Percentiles rank a stretch among this genome's conserved stretches.
phyloP scores from a whole-genome alignment of 2,329 filamentous ascomycete species.

The Cladorrhinum sp. region DNA sequence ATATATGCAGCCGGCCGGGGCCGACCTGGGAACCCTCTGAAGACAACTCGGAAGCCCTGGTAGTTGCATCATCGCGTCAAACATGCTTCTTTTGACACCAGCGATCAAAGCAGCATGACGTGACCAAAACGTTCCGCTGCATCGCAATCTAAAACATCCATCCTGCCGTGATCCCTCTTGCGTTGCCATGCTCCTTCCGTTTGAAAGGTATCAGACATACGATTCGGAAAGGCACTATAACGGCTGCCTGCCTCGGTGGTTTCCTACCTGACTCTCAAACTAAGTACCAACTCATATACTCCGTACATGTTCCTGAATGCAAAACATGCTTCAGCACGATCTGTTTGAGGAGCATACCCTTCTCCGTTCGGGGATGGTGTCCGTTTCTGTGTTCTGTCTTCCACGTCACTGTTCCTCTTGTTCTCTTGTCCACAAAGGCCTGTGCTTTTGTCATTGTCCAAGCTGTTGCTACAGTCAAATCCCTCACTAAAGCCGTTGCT shows the following conservation, averaged over 20 bases:
- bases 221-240: too few relatives aligned
- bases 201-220: too few relatives aligned
- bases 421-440: not conserved
- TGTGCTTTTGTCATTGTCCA: not conserved
- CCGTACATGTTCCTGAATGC: not conserved
- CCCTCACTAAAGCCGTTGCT: not conserved
- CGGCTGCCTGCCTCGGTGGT: not conserved
- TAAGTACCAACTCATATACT: not conserved
- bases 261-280: not conserved
- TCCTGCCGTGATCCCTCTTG: not conserved
- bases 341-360: not conserved
- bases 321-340: not conserved
- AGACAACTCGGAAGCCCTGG: too few relatives aligned
- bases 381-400: constrained; percentile 1
- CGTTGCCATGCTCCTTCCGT: not conserved
- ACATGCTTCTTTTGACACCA: not conserved
- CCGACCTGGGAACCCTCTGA: not conserved
- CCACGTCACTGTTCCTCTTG: not conserved
- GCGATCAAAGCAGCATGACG: not conserved
- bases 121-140: not conserved
- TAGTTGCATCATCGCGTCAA: not conserved
- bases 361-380: not conserved
- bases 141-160: not conserved
- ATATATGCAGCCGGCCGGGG: not conserved
- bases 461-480: not conserved